A percentile compares a stretch with the other conserved stretches of the same genome.
phyloP scores from a whole-genome alignment of 2,329 filamentous ascomycete genomes.

The Cercospora sp. region DNA sequence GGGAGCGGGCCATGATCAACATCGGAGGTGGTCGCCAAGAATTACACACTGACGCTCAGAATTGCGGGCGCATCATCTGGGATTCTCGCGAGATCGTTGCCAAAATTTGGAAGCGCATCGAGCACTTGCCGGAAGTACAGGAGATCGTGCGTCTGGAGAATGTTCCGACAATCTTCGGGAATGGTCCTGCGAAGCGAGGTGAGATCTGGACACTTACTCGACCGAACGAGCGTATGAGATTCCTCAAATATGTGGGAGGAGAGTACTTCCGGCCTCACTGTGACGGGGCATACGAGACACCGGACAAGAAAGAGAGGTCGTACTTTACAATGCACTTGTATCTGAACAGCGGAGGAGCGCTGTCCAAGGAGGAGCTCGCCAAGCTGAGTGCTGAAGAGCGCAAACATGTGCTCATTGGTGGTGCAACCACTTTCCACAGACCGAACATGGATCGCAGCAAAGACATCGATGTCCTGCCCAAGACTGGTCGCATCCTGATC shows the following conservation, averaged over 20 bases:
- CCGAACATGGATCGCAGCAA: slow-evolving; percentile 32
- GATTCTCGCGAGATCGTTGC: slow-evolving; percentile 63
- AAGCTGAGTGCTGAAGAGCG: slow-evolving; percentile 34
- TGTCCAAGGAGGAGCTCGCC: slow-evolving; percentile 21
- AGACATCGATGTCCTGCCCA: slow-evolving; percentile 51
- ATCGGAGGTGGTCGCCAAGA: slow-evolving; percentile 62
- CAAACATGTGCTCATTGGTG: slow-evolving; percentile 47
- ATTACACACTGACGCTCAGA: slow-evolving; percentile 59
- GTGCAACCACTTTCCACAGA: slow-evolving; percentile 56
- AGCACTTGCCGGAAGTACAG: slow-evolving; percentile 51
- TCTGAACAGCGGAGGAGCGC: slow-evolving; percentile 25
- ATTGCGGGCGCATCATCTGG: slow-evolving; percentile 76
- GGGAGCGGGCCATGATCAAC: slow-evolving; percentile 70
- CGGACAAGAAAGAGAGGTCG: slow-evolving; percentile 52
- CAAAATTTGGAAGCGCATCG: slow-evolving; percentile 61
- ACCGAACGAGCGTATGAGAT: slow-evolving; percentile 72
- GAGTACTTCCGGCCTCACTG: slow-evolving; percentile 75
- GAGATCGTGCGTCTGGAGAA: slow-evolving; percentile 42
- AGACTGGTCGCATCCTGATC: slow-evolving; percentile 54
- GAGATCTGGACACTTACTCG: slow-evolving; percentile 49
- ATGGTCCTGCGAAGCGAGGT: slow-evolving; percentile 44
- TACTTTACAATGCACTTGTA: slow-evolving; percentile 60
- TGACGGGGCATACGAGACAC: slow-evolving; percentile 64
- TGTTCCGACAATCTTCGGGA: slow-evolving; percentile 48
- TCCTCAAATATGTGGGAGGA: slow-evolving; percentile 69